Evolutionary conservation across 2,329 filamentous ascomycete genomes (phyloP).

Genomic region (Fusarium pseudocircinatum): DNA sequence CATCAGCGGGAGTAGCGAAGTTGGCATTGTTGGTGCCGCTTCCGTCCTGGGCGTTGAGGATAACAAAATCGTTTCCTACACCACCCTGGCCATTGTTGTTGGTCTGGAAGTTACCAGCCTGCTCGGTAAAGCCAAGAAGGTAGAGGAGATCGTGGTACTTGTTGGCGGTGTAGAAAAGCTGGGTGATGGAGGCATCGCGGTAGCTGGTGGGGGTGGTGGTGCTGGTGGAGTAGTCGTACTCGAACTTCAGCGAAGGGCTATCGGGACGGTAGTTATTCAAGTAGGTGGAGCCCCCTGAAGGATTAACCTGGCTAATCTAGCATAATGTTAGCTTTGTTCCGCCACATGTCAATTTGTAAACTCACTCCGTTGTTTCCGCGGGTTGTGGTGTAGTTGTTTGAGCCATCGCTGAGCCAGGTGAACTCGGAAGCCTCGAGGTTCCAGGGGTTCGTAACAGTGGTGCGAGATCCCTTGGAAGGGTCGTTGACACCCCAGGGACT

Average conservation of each 20-base stretch:
- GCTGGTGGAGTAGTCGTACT: slow-evolving; percentile 54
- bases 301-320: slow-evolving; percentile 58
- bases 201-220: slow-evolving; percentile 53
- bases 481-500: slow-evolving; percentile 64
- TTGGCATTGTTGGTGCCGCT: slow-evolving; percentile 65
- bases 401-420: slow-evolving; percentile 63
- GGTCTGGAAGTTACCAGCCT: slow-evolving; percentile 67
- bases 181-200: slow-evolving; percentile 63
- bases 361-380: slow-evolving; percentile 64
- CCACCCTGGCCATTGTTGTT: slow-evolving; percentile 67
- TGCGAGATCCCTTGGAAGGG: slow-evolving; percentile 59
- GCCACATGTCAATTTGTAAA: neutral
- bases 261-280: slow-evolving; percentile 58
- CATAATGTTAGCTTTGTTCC: accelerated
- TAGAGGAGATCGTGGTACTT: slow-evolving; percentile 68
- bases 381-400: slow-evolving; percentile 59
- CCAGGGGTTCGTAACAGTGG: slow-evolving; percentile 59
- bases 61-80: slow-evolving; percentile 60
- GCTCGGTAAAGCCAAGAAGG: slow-evolving; percentile 65
- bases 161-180: slow-evolving; percentile 70
- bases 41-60: slow-evolving; percentile 67
- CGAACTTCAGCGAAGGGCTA: slow-evolving; percentile 53
- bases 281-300: slow-evolving; percentile 51
- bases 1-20: slow-evolving; percentile 65
- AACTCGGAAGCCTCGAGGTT: slow-evolving; percentile 58